Conservation (phyloP, 2,329 filamentous ascomycete species). For the Fusarium acutatum region DNA sequence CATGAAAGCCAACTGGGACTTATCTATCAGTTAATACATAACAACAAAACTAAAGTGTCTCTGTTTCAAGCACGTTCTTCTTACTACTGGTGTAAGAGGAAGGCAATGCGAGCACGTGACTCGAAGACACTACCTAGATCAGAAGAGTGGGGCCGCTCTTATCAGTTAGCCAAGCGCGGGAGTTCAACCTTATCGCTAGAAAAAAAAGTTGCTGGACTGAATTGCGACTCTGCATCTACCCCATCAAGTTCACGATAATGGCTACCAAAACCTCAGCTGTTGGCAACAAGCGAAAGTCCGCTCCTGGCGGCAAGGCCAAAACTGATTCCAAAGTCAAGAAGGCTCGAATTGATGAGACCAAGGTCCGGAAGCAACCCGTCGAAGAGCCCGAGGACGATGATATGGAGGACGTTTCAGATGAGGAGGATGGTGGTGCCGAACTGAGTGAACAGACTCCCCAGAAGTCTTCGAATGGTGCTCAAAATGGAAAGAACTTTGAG, state of each 20-base stretch:
- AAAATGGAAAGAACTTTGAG: slow-evolving; percentile 53
- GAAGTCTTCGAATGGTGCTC: slow-evolving; percentile 45
- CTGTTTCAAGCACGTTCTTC: neutral
- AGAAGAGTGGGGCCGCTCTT: slow-evolving; percentile 14
- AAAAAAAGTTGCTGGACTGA: slow-evolving; percentile 39
- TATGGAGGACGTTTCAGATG: slow-evolving; percentile 58
- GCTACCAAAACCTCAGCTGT: slow-evolving; percentile 56
- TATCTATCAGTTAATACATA: neutral
- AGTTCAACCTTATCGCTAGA: slow-evolving; percentile 33
- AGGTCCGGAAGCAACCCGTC: slow-evolving; percentile 48
- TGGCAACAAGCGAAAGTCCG: slow-evolving; percentile 67
- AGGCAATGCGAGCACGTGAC: slow-evolving; percentile 12
- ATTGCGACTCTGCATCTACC: slow-evolving; percentile 33
- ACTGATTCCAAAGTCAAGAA: slow-evolving; percentile 60
- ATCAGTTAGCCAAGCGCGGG: slow-evolving; percentile 22
- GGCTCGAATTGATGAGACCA: slow-evolving; percentile 52
- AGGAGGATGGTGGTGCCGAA: slow-evolving; percentile 63
- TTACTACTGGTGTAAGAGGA: neutral
- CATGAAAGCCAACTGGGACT: too few relatives aligned
- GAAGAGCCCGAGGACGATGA: slow-evolving; percentile 54
- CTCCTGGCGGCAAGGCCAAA: slow-evolving; percentile 54
- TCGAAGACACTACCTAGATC: neutral
- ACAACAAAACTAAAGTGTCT: neutral
- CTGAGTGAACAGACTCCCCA: slow-evolving; percentile 53
- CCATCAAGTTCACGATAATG: slow-evolving; percentile 48